Base-by-base conservation (phyloP, 2,329 filamentous ascomycete genomes). In the Colletotrichum sansevieriae region DNA sequence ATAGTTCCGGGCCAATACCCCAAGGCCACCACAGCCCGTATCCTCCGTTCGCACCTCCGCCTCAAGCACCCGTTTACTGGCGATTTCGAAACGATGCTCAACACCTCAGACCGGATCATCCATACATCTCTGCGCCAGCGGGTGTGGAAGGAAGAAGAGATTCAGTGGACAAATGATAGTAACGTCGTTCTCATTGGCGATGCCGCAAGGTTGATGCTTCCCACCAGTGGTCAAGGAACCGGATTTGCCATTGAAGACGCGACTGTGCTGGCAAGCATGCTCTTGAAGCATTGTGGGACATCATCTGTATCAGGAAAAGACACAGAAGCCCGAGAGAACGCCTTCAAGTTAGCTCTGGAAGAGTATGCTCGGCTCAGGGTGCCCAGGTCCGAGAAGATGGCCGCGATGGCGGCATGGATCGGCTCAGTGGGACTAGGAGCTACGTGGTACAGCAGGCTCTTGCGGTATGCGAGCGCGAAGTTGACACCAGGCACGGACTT, bases 161-260 rank as follows among this genome's bases (percentile, higher is more conserved):
- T 75, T 43, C 74, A 73, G n/a, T 61, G 55, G 55, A 35, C 43
- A 13, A 2, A 33, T n/a, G 64, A 52, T 13, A 57, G 57, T 39
- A 73, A 68, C 33, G 25, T 63, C 15, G 72, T 73, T 10, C 67
- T 74, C 33, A 64, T 75, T 2, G 74, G 74, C 25, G 74, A 75
- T 25, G 74, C 74, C 0, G 70, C 73, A 1, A 59, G 74, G 2
- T 55, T 75, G 7, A 74, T 75, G 72, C 25, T 75, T 3, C 74
- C 74, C 5, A 75, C 72, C 11, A 75, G 74, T 44, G 74, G 74
- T 0, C 73, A 75, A 44, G 74, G 74, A 22, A 75, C 74, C 4
- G 73, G 74, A 1, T 75, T 75, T 22, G 73, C 73, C 25, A 71
- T 75, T 10, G 74, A 75, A 37, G 74, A 75, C 12, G 74, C 73